Conservation (phyloP, 2,329 filamentous ascomycete genomes). For the Cladosporium oxysporum region DNA sequence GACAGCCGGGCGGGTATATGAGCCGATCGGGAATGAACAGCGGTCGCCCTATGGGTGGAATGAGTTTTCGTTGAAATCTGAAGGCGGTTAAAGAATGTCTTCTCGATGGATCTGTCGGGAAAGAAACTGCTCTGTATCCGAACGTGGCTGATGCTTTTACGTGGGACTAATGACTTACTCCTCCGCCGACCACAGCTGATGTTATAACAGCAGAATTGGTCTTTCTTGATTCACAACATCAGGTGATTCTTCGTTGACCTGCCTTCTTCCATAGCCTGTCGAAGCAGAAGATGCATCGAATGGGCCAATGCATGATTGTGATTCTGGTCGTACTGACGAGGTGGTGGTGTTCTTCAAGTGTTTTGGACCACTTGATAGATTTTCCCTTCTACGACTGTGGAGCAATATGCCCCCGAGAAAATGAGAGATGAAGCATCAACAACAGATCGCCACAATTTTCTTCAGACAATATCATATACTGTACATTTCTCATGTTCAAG, state of each 20-base stretch:
- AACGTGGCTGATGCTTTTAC: not conserved
- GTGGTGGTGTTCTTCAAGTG: too few relatives aligned
- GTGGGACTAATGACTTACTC: not conserved
- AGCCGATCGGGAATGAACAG: constrained; percentile 10
- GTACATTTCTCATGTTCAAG: too few relatives aligned
- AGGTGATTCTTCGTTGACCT: not conserved
- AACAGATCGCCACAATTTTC: too few relatives aligned
- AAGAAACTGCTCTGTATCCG: not conserved
- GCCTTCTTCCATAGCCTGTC: not conserved
- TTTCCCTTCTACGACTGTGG: too few relatives aligned
- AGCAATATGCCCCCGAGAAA: too few relatives aligned
- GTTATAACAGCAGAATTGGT: not conserved
- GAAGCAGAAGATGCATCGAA: not conserved
- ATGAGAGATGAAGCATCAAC: too few relatives aligned
- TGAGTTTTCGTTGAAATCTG: constrained; percentile 6
- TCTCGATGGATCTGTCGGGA: not conserved
- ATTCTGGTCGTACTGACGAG: too few relatives aligned
- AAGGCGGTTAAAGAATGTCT: not conserved
- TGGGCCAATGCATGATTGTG: not conserved
- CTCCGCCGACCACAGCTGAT: not conserved
- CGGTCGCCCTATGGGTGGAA: constrained; percentile 6
- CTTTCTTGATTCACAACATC: not conserved
- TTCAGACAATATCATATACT: too few relatives aligned
- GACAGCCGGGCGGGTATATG: constrained; percentile 24
- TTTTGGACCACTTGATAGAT: too few relatives aligned